phyloP scores from a whole-genome alignment of 805 yeast genomes.

The Wickerhamiella alocasiicola region DNA sequence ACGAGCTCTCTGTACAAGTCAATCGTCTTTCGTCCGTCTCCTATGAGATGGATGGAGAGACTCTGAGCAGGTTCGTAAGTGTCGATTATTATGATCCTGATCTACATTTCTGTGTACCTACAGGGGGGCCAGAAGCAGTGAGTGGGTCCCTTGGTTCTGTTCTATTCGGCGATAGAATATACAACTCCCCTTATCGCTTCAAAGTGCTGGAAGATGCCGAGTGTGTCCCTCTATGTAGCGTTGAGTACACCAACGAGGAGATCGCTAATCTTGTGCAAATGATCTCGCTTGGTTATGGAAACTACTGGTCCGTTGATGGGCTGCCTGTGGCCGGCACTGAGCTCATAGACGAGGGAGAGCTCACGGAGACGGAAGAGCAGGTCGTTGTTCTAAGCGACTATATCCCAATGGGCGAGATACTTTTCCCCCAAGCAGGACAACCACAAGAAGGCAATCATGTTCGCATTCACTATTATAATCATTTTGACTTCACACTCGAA shows the following conservation, averaged over 20 bases:
- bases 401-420: slow-evolving; percentile 12
- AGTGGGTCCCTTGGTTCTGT: slow-evolving; percentile 87
- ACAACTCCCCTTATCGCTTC: slow-evolving; percentile 78
- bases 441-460: background rate
- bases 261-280: slow-evolving; percentile 44
- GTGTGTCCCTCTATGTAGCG: slow-evolving; percentile 57
- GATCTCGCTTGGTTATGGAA: slow-evolving; percentile 69
- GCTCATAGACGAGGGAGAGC: slow-evolving; percentile 38
- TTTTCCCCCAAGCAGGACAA: slow-evolving; percentile 12
- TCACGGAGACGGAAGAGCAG: no score
- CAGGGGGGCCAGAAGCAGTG: slow-evolving; percentile 50
- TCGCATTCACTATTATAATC: slow-evolving; percentile 38
- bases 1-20: slow-evolving; percentile 63
- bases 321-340: slow-evolving; percentile 68
- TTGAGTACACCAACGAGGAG: background rate
- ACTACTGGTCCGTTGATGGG: slow-evolving; percentile 92
- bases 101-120: slow-evolving; percentile 75
- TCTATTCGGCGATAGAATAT: slow-evolving; percentile 89
- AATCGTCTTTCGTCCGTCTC: slow-evolving; percentile 68
- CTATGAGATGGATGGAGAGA: slow-evolving; percentile 10
- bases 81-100: slow-evolving; percentile 58
- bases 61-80: slow-evolving; percentile 22
- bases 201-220: slow-evolving; percentile 59
- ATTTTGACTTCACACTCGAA: slow-evolving; percentile 65
- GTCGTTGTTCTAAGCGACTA: slow-evolving; percentile 41